These are phyloP conservation scores for Paramyrothecium sp. DNA, from an alignment of 2,329 filamentous ascomycete genomes.

Conservation along the genomic window DNA sequence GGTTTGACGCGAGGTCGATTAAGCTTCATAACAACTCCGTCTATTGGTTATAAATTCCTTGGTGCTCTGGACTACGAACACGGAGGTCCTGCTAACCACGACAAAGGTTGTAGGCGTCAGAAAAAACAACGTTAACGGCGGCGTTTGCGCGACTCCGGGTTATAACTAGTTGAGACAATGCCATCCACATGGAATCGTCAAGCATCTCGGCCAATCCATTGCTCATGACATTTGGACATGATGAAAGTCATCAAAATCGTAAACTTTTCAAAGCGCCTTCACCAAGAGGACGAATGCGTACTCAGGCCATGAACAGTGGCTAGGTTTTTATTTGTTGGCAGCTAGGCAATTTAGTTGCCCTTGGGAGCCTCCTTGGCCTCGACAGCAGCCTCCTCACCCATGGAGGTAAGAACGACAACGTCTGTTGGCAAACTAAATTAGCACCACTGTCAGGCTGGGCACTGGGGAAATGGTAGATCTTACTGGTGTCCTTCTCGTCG, in stretches of 20 bases:
- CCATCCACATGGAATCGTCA: conserved; percentile 42
- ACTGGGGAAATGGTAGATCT: conserved; percentile 33
- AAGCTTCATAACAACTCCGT: not conserved
- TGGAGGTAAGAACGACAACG: conserved; percentile 89
- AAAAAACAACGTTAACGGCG: conserved; percentile 26
- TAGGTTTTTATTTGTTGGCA: conserved; percentile 18
- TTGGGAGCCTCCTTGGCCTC: conserved; percentile 89
- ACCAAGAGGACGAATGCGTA: conserved; percentile 16
- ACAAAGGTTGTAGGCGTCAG: conserved; percentile 33
- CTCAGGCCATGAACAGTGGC: conserved; percentile 22
- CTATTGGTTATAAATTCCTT: not conserved
- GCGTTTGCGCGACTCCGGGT: conserved; percentile 22
- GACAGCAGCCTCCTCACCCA: conserved; percentile 91
- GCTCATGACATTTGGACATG: conserved; percentile 32
- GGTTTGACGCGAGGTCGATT: not conserved
- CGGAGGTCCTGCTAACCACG: conserved; percentile 25
- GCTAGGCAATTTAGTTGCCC: conserved; percentile 21
- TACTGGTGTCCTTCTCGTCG: conserved; percentile 93
- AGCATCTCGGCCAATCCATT: conserved; percentile 39
- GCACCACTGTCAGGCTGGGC: not conserved
- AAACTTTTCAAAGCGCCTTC: conserved; percentile 21
- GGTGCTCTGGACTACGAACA: conserved; percentile 24
- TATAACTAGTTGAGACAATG: conserved; percentile 41
- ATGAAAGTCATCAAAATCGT: conserved; percentile 30
- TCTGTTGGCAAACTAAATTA: conserved; percentile 50